Percentiles rank a stretch among this genome's conserved stretches.
phyloP scores from a whole-genome alignment of 805 yeast species.

The Metschnikowia cerradonensis region DNA sequence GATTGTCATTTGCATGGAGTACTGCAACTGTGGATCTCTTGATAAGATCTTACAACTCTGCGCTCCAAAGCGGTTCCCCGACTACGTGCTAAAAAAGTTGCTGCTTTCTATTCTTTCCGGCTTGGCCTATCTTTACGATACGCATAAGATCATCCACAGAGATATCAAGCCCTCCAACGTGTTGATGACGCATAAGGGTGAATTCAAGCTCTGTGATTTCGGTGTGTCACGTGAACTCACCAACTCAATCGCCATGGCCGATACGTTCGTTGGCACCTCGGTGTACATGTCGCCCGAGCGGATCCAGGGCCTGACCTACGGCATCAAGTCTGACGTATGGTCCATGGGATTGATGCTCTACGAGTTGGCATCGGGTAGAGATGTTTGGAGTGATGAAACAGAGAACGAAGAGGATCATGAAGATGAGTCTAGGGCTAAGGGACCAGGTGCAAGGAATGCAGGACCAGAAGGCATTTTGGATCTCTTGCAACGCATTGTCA shows the following conservation, averaged over 20 bases:
- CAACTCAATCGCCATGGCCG: slow-evolving; percentile 81
- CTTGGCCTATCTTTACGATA: slow-evolving; percentile 71
- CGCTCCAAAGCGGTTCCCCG: slow-evolving; percentile 41
- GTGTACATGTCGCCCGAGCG: slow-evolving; percentile 97
- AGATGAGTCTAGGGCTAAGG: slow-evolving; percentile 4
- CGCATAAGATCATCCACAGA: slow-evolving; percentile 87
- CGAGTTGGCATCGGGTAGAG: slow-evolving; percentile 81
- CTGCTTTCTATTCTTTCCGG: slow-evolving; percentile 78
- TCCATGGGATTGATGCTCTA: slow-evolving; percentile 86
- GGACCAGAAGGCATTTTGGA: slow-evolving; percentile 85
- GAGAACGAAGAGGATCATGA: slow-evolving; percentile 13
- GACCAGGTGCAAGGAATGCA: slow-evolving; percentile 24
- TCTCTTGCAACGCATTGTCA: slow-evolving; percentile 85
- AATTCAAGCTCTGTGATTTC: slow-evolving; percentile 89
- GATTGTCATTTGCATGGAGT: slow-evolving; percentile 91
- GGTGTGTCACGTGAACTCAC: slow-evolving; percentile 92
- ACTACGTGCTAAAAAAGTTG: slow-evolving; percentile 65
- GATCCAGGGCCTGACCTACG: slow-evolving; percentile 89
- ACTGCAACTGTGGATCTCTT: slow-evolving; percentile 89
- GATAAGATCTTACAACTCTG: slow-evolving; percentile 69
- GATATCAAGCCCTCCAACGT: slow-evolving; percentile 97
- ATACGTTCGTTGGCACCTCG: slow-evolving; percentile 96
- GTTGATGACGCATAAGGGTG: slow-evolving; percentile 78
- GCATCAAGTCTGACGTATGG: slow-evolving; percentile 97
- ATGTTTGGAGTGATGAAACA: slow-evolving; percentile 66